Conservation (phyloP, 73 alveolate species). For the Paraurostyla sp. region DNA sequence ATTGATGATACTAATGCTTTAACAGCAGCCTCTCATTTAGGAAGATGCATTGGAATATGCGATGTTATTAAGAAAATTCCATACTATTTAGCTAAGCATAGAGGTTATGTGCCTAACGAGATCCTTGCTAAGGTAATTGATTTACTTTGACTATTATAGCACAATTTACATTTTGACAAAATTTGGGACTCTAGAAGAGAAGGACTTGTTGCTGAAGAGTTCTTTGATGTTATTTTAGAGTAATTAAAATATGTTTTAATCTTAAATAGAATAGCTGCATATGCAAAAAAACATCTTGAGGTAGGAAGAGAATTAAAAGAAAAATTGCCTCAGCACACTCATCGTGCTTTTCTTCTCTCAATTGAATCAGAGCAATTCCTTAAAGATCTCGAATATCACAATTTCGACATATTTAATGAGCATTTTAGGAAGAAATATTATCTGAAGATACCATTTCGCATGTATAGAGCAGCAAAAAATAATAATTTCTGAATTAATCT, state of each 20-base stretch:
- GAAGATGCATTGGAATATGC: constrained; percentile 69
- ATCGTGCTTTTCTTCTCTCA: constrained; percentile 67
- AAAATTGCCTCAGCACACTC: constrained; percentile 71
- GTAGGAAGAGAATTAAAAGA: constrained; percentile 59
- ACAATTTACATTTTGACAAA: constrained; percentile 57
- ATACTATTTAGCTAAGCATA: constrained; percentile 58
- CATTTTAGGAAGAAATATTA: constrained; percentile 64
- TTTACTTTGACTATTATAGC: not conserved
- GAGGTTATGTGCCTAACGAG: constrained; percentile 73
- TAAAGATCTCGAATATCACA: constrained; percentile 59
- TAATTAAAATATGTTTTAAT: not conserved
- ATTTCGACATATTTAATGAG: constrained; percentile 71
- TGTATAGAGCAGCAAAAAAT: constrained; percentile 64
- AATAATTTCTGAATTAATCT: not conserved
- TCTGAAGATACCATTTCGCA: constrained; percentile 62
- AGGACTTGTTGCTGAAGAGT: constrained; percentile 68
- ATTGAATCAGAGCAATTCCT: constrained; percentile 70
- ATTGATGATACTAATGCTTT: constrained; percentile 67
- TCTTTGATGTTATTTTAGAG: constrained; percentile 76
- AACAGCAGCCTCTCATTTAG: constrained; percentile 76
- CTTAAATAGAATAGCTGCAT: constrained; percentile 65
- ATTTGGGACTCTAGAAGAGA: constrained; percentile 68
- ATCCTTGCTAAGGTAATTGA: constrained; percentile 34
- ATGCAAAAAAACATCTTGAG: constrained; percentile 78
- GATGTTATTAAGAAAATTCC: constrained; percentile 73